Percentiles rank a stretch among this genome's conserved stretches.
Conservation (phyloP, 1,284 basidiomycete species). For the Sanguinoderma infundibulare region DNA sequence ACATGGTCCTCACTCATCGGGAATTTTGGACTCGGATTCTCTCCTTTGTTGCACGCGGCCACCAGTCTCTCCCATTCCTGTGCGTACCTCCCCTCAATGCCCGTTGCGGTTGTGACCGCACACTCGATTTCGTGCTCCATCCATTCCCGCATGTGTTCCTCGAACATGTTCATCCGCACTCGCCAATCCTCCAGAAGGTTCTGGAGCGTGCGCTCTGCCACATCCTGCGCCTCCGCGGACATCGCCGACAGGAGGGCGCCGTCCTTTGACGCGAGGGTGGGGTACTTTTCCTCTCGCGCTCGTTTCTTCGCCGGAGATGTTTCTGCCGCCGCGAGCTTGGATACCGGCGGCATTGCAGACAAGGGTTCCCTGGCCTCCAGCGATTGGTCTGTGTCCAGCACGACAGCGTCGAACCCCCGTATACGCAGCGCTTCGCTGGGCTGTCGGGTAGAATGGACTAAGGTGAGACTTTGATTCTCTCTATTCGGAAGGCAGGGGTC, state of each 20-base stretch:
- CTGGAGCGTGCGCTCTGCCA: conserved; percentile 15
- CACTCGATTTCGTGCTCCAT: neutral
- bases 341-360: conserved; percentile 8
- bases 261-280: conserved; percentile 8
- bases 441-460: conserved; percentile 7
- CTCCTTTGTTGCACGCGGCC: neutral
- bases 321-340: neutral
- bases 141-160: conserved; percentile 14
- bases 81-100: conserved; percentile 1
- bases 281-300: conserved; percentile 9
- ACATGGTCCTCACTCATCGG: conserved; percentile 16
- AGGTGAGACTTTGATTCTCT: neutral
- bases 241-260: conserved; percentile 20
- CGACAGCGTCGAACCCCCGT: conserved; percentile 19
- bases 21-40: neutral
- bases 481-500: neutral
- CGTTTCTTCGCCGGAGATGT: conserved; percentile 9
- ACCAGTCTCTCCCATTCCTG: neutral
- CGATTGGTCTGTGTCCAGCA: conserved; percentile 16
- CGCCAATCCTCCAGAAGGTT: conserved; percentile 6
- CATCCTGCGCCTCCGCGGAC: conserved; percentile 14
- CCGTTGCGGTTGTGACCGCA: neutral
- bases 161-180: conserved; percentile 7
- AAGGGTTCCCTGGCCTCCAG: conserved; percentile 11
- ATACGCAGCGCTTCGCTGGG: conserved; percentile 13